These are phyloP conservation scores for Fusarium udum DNA, from an alignment of 2,329 filamentous ascomycete species.

Conservation along the genomic window DNA sequence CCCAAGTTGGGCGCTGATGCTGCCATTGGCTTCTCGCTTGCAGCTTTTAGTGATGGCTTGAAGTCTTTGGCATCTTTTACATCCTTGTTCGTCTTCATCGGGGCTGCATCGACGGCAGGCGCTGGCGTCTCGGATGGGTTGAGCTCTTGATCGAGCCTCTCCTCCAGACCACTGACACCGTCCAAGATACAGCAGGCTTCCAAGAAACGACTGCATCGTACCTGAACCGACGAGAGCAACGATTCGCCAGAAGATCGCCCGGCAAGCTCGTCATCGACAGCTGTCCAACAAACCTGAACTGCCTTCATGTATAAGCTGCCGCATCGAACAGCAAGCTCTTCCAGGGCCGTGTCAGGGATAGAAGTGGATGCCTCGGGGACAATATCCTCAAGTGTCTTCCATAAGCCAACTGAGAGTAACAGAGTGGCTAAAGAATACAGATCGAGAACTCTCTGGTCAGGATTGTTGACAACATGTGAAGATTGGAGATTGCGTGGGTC, in stretches of 20 bases:
- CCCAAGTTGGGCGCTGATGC: background rate
- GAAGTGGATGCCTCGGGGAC: slow-evolving; percentile 56
- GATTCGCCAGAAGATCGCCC: slow-evolving; percentile 59
- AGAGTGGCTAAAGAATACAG: slow-evolving; percentile 79
- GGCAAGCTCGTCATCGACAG: slow-evolving; percentile 70
- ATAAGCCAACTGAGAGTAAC: slow-evolving; percentile 78
- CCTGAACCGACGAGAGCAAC: slow-evolving; percentile 63
- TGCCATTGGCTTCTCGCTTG: slow-evolving; percentile 31
- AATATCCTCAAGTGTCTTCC: slow-evolving; percentile 71
- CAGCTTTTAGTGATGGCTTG: slow-evolving; percentile 1
- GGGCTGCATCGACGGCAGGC: background rate
- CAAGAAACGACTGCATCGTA: slow-evolving; percentile 65
- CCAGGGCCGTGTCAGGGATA: slow-evolving; percentile 69
- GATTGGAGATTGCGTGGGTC: slow-evolving; percentile 63
- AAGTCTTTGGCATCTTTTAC: slow-evolving; percentile 19
- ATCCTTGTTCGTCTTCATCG: slow-evolving; percentile 27
- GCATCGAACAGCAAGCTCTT: slow-evolving; percentile 72
- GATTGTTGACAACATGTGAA: slow-evolving; percentile 58
- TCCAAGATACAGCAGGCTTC: slow-evolving; percentile 70
- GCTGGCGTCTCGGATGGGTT: slow-evolving; percentile 38
- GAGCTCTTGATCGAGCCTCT: slow-evolving; percentile 61
- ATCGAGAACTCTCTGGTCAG: slow-evolving; percentile 69
- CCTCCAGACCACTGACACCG: slow-evolving; percentile 65
- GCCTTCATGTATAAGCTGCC: slow-evolving; percentile 80
- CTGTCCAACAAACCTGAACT: slow-evolving; percentile 75